These are phyloP conservation scores for Calonectria multiphialidica DNA, from an alignment of 2,329 filamentous ascomycete species.

Conservation along the genomic window DNA sequence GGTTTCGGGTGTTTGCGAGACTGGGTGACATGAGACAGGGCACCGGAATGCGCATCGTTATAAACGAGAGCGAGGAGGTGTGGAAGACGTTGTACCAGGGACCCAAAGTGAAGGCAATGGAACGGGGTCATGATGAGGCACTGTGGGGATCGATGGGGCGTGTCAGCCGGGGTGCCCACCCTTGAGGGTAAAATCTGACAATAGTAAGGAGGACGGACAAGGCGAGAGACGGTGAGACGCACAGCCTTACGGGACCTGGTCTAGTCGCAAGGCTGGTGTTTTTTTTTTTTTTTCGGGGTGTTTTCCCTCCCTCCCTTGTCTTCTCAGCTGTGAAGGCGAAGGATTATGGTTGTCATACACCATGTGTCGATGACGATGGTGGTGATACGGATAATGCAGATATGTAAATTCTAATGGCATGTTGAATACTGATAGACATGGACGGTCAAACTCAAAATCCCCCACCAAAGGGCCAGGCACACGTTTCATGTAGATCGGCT, in stretches of 20 bases:
- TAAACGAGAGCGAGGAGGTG: background rate
- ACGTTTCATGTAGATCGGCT: conserved; percentile 6
- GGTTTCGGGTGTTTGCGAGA: background rate
- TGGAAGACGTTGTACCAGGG: background rate
- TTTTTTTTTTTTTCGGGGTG: background rate
- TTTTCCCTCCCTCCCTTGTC: background rate
- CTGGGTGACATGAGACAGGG: background rate
- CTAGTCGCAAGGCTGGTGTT: background rate
- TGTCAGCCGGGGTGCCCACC: conserved; percentile 2
- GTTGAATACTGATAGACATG: background rate
- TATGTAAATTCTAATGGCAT: background rate
- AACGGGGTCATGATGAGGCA: background rate
- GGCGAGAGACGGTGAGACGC: conserved; percentile 1
- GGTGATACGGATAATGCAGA: background rate
- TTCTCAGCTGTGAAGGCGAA: background rate
- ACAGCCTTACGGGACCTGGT: conserved; percentile 1
- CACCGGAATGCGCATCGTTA: background rate
- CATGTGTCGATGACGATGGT: background rate
- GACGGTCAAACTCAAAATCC: background rate
- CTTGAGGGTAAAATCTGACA: conserved; percentile 4
- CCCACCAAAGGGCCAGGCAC: background rate
- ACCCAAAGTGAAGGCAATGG: background rate
- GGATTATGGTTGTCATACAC: background rate
- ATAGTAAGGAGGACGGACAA: background rate
- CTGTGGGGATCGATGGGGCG: background rate